Percentiles rank a stretch among this genome's conserved stretches.
phyloP scores from a whole-genome alignment of 169 alveolate species.

The Eimeria tenella region DNA sequence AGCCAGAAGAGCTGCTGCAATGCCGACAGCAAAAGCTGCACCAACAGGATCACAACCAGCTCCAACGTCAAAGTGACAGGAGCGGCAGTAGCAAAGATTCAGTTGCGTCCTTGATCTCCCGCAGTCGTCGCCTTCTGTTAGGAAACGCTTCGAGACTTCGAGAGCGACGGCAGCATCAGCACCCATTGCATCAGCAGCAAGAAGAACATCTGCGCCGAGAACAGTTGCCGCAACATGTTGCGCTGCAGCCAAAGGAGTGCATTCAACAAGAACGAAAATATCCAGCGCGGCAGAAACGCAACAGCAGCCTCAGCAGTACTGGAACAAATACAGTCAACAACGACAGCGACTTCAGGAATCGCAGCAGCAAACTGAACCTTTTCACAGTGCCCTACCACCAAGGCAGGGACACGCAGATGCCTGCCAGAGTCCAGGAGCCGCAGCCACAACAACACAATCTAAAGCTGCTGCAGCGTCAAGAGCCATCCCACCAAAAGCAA shows the following conservation, averaged over 20 bases:
- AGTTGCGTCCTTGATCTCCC: conserved; percentile 51
- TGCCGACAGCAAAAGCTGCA: neutral
- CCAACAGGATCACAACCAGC: neutral
- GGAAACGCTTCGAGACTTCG: neutral
- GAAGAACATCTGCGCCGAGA: neutral
- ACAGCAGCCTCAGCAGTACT: neutral
- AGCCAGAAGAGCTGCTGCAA: neutral
- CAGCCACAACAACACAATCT: neutral
- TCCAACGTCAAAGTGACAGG: neutral
- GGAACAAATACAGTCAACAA: neutral
- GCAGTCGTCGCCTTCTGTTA: conserved; percentile 42
- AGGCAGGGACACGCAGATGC: neutral
- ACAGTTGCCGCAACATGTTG: neutral
- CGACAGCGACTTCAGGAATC: neutral
- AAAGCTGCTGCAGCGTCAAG: neutral
- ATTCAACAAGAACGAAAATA: neutral
- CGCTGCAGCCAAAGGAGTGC: neutral
- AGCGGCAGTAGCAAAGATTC: conserved; percentile 41
- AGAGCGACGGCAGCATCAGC: conserved; percentile 14
- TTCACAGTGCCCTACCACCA: neutral
- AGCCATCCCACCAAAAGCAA: neutral
- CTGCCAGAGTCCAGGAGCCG: neutral
- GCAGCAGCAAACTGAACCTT: neutral
- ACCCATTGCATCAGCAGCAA: conserved; percentile 6
- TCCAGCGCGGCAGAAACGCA: neutral